Evolutionary conservation across 192 early-diverging fungal genomes (phyloP).

Genomic region (Coemansia brasiliensis): DNA sequence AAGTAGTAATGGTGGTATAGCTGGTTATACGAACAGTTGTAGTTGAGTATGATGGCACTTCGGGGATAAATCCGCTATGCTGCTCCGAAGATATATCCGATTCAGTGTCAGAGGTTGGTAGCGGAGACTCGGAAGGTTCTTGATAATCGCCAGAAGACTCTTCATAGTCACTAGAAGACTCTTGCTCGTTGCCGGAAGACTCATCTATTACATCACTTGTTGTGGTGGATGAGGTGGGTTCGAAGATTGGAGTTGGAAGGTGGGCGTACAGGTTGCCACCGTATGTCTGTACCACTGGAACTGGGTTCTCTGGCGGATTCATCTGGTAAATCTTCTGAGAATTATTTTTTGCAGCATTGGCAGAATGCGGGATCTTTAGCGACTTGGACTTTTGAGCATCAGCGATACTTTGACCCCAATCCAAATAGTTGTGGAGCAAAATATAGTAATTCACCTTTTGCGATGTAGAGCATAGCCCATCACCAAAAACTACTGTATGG

Average conservation of each 20-base stretch:
- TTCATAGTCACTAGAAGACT: too few relatives aligned
- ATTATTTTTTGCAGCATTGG: not conserved
- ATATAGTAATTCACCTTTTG: conserved; percentile 34
- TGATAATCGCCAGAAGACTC: too few relatives aligned
- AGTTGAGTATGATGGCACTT: not conserved
- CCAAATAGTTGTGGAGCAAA: conserved; percentile 28
- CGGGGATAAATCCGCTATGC: not conserved
- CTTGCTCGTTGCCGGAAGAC: not conserved
- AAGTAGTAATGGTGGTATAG: conserved; percentile 9
- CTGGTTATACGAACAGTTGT: not conserved
- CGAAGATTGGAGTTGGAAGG: not conserved
- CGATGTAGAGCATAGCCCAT: conserved; percentile 21
- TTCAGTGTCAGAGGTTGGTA: not conserved
- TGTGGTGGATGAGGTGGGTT: not conserved
- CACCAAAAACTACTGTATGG: conserved; percentile 42
- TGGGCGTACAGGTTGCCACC: conserved; percentile 32
- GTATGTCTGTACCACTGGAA: conserved; percentile 19
- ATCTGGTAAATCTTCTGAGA: conserved; percentile 11
- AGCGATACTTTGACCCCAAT: conserved; percentile 15
- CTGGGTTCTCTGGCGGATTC: conserved; percentile 6
- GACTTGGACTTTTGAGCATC: not conserved
- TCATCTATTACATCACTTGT: too few relatives aligned
- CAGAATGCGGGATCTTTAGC: not conserved
- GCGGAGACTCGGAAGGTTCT: not conserved
- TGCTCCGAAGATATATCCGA: not conserved